Percentiles rank a stretch among this genome's conserved stretches.
Conservation (phyloP, 2,329 filamentous ascomycete species). For the Apiospora hydei region DNA sequence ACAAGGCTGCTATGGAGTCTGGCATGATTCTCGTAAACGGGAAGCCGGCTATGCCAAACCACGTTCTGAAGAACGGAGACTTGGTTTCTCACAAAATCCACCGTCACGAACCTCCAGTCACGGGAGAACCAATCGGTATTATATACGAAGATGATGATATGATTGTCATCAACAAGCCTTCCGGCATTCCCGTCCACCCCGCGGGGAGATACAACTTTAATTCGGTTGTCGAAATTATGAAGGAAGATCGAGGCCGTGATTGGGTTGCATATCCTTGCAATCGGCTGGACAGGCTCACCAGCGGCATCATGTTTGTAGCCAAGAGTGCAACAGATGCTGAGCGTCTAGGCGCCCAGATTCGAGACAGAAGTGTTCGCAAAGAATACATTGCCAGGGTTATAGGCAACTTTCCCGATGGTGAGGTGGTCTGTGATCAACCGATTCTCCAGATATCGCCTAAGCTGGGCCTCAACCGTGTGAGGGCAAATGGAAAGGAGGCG, state of each 20-base stretch:
- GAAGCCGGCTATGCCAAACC: slow-evolving; percentile 69
- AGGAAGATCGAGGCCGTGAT: slow-evolving; percentile 68
- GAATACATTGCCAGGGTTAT: slow-evolving; percentile 94
- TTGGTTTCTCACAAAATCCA: slow-evolving; percentile 92
- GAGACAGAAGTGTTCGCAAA: slow-evolving; percentile 84
- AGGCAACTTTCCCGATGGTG: slow-evolving; percentile 89
- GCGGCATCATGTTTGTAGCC: slow-evolving; percentile 97
- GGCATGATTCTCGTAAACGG: slow-evolving; percentile 85
- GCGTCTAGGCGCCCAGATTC: slow-evolving; percentile 77
- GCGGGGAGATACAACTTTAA: slow-evolving; percentile 97
- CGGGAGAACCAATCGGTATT: slow-evolving; percentile 77
- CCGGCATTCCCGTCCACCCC: slow-evolving; percentile 93
- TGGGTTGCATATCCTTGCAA: slow-evolving; percentile 79
- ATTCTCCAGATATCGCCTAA: slow-evolving; percentile 95
- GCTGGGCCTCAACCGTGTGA: slow-evolving; percentile 90
- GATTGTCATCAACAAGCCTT: slow-evolving; percentile 96
- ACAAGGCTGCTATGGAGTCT: slow-evolving; percentile 80
- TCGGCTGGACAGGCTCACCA: slow-evolving; percentile 90
- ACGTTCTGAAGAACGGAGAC: slow-evolving; percentile 86
- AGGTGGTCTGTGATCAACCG: slow-evolving; percentile 91
- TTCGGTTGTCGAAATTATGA: slow-evolving; percentile 92
- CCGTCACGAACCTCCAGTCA: slow-evolving; percentile 93
- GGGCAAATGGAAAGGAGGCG: slow-evolving; percentile 89
- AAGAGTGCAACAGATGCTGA: slow-evolving; percentile 86
- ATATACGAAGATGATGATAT: slow-evolving; percentile 93